These are phyloP conservation scores for Daldinia sp. DNA, from an alignment of 2,329 filamentous ascomycete species.

Conservation along the genomic window DNA sequence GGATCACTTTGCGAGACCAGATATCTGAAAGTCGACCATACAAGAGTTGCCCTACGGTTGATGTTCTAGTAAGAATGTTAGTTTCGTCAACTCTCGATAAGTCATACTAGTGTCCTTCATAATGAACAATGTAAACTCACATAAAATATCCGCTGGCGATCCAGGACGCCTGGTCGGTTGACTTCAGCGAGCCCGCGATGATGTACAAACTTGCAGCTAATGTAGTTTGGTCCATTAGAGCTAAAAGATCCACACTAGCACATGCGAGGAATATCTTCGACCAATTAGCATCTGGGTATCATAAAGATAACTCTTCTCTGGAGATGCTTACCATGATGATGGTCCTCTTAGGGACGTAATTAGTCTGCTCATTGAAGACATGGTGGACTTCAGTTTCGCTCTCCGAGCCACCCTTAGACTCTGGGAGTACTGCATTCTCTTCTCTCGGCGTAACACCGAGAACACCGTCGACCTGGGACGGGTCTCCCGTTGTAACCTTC, in stretches of 20 bases:
- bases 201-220: conserved; percentile 67
- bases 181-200: conserved; percentile 63
- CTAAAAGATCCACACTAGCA: conserved; percentile 65
- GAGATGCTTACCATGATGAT: conserved; percentile 63
- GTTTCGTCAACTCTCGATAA: not conserved
- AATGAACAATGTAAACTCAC: conserved; percentile 52
- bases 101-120: not conserved
- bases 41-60: conserved; percentile 61
- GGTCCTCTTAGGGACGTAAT: conserved; percentile 63
- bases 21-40: conserved; percentile 62
- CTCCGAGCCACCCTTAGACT: conserved; percentile 8
- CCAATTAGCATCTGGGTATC: conserved; percentile 27
- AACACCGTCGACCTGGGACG: conserved; percentile 19
- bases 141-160: conserved; percentile 69
- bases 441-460: conserved; percentile 1
- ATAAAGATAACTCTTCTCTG: not conserved
- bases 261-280: conserved; percentile 68
- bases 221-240: conserved; percentile 70
- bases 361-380: conserved; percentile 67
- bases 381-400: conserved; percentile 43
- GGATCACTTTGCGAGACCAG: conserved; percentile 59
- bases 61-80: conserved; percentile 51
- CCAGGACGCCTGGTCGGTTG: conserved; percentile 65
- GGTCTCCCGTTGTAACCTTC: conserved; percentile 19
- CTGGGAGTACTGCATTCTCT: conserved; percentile 7